phyloP scores from a whole-genome alignment of 1,139 yeast genomes.

The Kodamaea arcana region DNA sequence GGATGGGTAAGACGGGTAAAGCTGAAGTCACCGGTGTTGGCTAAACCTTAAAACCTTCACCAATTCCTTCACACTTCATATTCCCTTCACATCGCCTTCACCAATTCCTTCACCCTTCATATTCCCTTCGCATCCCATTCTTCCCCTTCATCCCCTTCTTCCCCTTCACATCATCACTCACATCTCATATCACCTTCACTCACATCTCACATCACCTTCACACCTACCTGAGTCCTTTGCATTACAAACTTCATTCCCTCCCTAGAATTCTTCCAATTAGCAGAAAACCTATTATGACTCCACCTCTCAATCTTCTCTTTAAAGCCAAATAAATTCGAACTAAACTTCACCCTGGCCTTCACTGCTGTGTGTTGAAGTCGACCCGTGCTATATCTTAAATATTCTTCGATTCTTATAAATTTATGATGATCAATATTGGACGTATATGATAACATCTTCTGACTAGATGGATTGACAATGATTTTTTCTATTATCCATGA shows the following conservation, averaged over 20 bases:
- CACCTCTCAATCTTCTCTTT: conserved; percentile 76
- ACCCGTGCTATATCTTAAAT: conserved; percentile 42
- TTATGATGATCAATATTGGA: conserved; percentile 83
- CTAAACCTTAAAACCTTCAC: no score
- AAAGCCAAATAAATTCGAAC: conserved; percentile 67
- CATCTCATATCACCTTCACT: no score
- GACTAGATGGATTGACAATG: conserved; percentile 59
- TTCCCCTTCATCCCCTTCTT: no score
- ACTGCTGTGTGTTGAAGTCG: conserved; percentile 31
- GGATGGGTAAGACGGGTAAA: no score
- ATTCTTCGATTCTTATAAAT: conserved; percentile 78
- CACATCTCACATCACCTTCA: no score
- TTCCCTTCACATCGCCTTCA: no score
- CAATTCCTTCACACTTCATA: no score
- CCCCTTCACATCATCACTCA: no score
- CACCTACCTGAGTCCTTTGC: no score
- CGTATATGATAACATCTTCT: conserved; percentile 65
- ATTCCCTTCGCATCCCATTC: no score
- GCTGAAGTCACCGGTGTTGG: no score
- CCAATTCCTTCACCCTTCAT: no score
- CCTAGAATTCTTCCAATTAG: conserved; percentile 63
- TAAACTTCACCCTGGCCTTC: conserved; percentile 59
- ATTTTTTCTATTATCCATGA: conserved; percentile 85
- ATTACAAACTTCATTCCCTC: conserved; percentile 77
- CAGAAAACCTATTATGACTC: conserved; percentile 69